These are phyloP conservation scores for Excoecaria cochinchinensis DNA, from an alignment of 345 rosid species.

Conservation along the genomic window DNA sequence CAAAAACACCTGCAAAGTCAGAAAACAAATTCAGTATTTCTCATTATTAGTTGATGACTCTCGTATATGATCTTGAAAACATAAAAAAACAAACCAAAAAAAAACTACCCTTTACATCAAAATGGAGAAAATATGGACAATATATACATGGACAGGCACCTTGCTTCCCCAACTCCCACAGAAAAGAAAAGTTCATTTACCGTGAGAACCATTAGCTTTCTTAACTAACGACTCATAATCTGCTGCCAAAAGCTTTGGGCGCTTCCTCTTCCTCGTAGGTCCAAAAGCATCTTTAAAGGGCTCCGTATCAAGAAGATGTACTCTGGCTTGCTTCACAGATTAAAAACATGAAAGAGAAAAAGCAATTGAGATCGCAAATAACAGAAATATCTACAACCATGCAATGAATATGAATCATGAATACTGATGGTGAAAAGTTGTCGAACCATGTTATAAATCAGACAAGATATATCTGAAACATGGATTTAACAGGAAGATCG, in stretches of 20 bases:
- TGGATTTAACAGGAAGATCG: neutral
- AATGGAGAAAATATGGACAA: neutral
- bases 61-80: neutral
- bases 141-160: neutral
- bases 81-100: neutral
- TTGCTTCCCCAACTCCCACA: neutral
- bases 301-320: constrained; percentile 78
- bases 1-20: constrained; percentile 58
- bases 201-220: constrained; percentile 84
- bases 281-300: constrained; percentile 92
- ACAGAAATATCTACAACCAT: neutral
- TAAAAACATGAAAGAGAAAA: constrained; percentile 1
- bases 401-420: neutral
- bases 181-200: constrained; percentile 29
- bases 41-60: neutral
- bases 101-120: too few species aligned
- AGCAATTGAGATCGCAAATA: neutral
- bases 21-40: neutral
- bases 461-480: neutral
- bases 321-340: constrained; percentile 71
- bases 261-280: constrained; percentile 67
- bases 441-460: neutral
- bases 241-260: constrained; percentile 78
- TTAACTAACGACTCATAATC: constrained; percentile 75
- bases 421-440: neutral